phyloP scores from a whole-genome alignment of 2,329 filamentous ascomycete genomes.

The Cladophialophora chaetospira region DNA sequence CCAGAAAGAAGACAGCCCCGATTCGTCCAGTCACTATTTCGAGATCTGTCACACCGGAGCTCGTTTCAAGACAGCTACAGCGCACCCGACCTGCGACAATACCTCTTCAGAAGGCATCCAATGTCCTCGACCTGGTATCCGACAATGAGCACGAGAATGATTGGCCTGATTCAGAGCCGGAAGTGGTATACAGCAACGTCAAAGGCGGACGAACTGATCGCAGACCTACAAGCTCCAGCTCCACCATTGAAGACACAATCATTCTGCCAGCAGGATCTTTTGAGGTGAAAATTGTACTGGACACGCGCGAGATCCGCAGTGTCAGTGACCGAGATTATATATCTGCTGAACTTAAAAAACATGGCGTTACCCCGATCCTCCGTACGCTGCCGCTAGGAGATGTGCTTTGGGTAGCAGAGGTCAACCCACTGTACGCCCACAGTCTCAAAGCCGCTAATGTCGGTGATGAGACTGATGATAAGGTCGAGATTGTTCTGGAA shows the following conservation, averaged over 20 bases:
- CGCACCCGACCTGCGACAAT: not conserved
- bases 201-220: not conserved
- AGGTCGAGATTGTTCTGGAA: constrained; percentile 73
- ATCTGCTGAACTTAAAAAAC: constrained; percentile 68
- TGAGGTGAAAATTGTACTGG: constrained; percentile 71
- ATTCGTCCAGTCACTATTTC: not conserved
- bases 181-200: not conserved
- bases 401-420: constrained; percentile 76
- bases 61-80: not conserved
- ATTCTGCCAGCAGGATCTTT: constrained; percentile 66
- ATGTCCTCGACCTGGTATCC: constrained; percentile 18
- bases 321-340: constrained; percentile 77
- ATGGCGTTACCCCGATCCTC: constrained; percentile 66
- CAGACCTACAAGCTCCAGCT: constrained; percentile 1
- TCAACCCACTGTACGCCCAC: constrained; percentile 64
- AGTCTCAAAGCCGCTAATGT: constrained; percentile 28
- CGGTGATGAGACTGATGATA: constrained; percentile 46
- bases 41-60: not conserved
- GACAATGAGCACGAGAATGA: constrained; percentile 9
- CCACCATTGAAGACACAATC: constrained; percentile 52
- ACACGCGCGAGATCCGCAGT: constrained; percentile 72
- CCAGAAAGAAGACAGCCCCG: not conserved
- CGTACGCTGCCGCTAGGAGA: constrained; percentile 73
- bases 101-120: not conserved
- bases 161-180: constrained; percentile 1